phyloP scores from a whole-genome alignment of 129 eudicot genomes.

The Flaveria bidentis region DNA sequence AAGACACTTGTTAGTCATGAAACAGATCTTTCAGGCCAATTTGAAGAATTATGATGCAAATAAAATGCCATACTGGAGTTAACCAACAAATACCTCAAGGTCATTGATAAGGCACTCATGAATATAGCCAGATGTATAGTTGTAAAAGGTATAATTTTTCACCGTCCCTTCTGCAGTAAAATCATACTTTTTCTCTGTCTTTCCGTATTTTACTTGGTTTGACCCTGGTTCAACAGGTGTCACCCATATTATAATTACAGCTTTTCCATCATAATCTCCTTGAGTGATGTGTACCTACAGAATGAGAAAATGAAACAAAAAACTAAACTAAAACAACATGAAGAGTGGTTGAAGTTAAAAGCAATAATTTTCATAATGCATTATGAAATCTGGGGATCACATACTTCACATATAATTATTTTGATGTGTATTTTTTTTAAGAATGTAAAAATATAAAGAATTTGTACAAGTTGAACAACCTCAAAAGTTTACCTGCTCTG shows the following conservation, averaged over 20 bases:
- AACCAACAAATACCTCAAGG: conserved; percentile 65
- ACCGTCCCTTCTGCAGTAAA: conserved; percentile 63
- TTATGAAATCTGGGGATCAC: not conserved
- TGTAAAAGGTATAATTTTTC: conserved; percentile 70
- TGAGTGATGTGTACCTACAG: conserved; percentile 92
- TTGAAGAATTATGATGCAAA: not conserved
- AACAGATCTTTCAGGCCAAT: conserved; percentile 5
- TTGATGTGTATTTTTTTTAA: not conserved
- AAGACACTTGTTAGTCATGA: conserved; percentile 7
- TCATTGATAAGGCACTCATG: conserved; percentile 66
- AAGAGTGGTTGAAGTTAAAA: not conserved
- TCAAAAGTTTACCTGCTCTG: conserved; percentile 70
- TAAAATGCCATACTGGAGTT: conserved; percentile 1
- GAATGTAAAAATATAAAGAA: not conserved
- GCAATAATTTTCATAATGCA: not conserved
- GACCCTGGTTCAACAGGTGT: conserved; percentile 87
- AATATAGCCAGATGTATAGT: conserved; percentile 80
- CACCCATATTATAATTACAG: conserved; percentile 85
- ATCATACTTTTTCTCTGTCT: conserved; percentile 65
- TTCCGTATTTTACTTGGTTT: conserved; percentile 71
- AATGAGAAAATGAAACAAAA: not conserved
- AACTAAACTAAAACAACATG: not conserved
- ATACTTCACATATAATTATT: not conserved
- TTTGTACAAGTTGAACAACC: not conserved
- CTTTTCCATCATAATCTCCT: conserved; percentile 97